Percentiles rank a stretch among this genome's conserved stretches.
phyloP scores from a whole-genome alignment of 139 green algal genomes.

The Micromonas commoda region DNA sequence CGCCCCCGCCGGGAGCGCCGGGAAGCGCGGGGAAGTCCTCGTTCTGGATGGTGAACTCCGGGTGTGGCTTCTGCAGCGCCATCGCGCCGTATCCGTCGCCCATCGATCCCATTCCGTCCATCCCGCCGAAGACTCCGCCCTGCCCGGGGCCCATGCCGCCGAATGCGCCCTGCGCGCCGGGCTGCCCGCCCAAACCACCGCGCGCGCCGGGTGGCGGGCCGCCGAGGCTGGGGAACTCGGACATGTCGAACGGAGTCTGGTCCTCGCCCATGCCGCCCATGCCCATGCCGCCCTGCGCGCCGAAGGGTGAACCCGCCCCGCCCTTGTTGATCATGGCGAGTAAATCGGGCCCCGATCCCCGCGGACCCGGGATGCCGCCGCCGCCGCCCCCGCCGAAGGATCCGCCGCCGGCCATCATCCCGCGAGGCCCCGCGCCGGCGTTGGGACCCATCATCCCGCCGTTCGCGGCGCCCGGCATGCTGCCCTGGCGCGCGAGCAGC shows the following conservation, averaged over 20 bases:
- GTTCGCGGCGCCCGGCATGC: neutral
- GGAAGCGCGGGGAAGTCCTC: constrained; percentile 69
- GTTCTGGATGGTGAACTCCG: constrained; percentile 55
- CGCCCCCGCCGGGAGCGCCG: neutral
- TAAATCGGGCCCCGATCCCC: neutral
- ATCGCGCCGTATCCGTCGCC: constrained; percentile 24
- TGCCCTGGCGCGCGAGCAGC: neutral
- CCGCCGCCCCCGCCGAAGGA: neutral
- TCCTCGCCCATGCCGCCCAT: constrained; percentile 4
- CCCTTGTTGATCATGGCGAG: constrained; percentile 9
- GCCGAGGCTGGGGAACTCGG: constrained; percentile 56
- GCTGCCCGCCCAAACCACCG: neutral
- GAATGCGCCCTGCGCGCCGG: neutral
- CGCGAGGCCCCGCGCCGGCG: too few species aligned
- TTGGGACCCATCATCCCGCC: neutral
- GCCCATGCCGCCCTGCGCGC: neutral
- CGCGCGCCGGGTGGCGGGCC: neutral
- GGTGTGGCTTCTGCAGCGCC: constrained; percentile 30
- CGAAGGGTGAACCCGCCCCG: neutral
- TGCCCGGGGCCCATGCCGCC: neutral
- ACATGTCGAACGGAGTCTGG: constrained; percentile 45
- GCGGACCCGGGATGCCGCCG: neutral
- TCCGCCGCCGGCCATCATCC: neutral
- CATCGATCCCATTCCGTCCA: constrained; percentile 11
- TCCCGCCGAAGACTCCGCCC: neutral